A percentile compares a stretch with the other conserved stretches of the same genome.
These are phyloP conservation scores for Lachnellula subtilissima DNA, from an alignment of 2,329 filamentous ascomycete genomes.

Conservation along the genomic window DNA sequence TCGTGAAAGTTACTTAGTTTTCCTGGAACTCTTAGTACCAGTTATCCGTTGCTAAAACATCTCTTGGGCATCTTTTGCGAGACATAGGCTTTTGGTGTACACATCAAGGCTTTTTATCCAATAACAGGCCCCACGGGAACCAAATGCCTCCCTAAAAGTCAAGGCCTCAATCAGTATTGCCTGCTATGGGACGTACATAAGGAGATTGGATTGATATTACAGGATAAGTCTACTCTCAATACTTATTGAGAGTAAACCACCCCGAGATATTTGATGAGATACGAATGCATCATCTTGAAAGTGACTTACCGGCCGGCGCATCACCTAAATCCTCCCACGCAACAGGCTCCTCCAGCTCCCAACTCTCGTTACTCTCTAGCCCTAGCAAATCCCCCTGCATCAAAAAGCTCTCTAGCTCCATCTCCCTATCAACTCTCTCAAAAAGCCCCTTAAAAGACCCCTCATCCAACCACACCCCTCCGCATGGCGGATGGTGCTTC, in stretches of 20 bases:
- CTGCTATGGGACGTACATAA: too few species aligned
- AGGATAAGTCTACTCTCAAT: too few species aligned
- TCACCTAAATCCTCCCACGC: conserved; percentile 7
- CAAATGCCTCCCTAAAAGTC: not conserved
- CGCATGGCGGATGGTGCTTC: conserved; percentile 36
- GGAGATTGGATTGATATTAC: too few species aligned
- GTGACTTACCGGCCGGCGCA: not conserved
- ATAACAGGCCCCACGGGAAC: not conserved
- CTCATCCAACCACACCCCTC: conserved; percentile 41
- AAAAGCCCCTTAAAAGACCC: conserved; percentile 43
- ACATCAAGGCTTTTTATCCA: not conserved
- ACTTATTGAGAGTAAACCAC: too few species aligned
- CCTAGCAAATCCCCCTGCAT: conserved; percentile 38
- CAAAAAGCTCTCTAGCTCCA: conserved; percentile 39
- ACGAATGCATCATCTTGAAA: too few species aligned
- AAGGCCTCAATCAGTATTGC: too few species aligned
- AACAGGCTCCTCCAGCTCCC: conserved; percentile 11
- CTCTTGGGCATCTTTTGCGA: too few species aligned
- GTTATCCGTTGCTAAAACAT: too few species aligned
- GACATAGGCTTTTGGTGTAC: not conserved
- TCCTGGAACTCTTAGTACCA: too few species aligned
- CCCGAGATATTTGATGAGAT: too few species aligned
- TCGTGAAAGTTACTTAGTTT: too few species aligned
- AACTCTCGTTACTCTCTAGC: conserved; percentile 14
- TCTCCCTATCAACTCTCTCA: conserved; percentile 35